A percentile compares a stretch with the other conserved stretches of the same genome.
Evolutionary conservation across 768 basidiomycete species (phyloP).

Genomic region (Podaxis pistillaris): DNA sequence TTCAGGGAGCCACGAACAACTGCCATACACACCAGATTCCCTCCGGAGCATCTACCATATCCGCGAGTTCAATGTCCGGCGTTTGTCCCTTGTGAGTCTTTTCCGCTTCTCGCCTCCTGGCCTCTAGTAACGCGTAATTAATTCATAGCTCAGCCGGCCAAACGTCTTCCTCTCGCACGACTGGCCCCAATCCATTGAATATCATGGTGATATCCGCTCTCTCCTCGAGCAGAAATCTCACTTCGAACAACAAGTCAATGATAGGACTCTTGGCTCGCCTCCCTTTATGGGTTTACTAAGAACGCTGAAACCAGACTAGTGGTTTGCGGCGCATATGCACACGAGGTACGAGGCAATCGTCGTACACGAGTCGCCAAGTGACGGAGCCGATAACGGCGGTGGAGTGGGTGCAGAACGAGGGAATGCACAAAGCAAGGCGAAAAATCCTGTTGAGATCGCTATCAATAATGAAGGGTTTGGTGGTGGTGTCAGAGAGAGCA

Average conservation of each 20-base stretch:
- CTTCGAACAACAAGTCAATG: constrained; percentile 66
- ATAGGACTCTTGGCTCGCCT: constrained; percentile 78
- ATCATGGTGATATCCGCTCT: constrained; percentile 64
- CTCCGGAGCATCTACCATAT: constrained; percentile 90
- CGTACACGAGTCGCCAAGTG: constrained; percentile 31
- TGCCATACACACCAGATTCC: constrained; percentile 74
- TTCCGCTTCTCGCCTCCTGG: no score
- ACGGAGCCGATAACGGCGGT: not conserved
- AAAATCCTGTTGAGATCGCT: constrained; percentile 52
- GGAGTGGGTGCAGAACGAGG: not conserved
- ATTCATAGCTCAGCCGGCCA: constrained; percentile 51
- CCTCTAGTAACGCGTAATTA: constrained; percentile 17
- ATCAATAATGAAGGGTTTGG: constrained; percentile 41
- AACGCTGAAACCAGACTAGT: constrained; percentile 75
- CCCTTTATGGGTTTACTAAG: constrained; percentile 77
- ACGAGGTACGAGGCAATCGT: constrained; percentile 78
- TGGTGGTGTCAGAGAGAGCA: constrained; percentile 1
- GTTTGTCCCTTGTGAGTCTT: constrained; percentile 64
- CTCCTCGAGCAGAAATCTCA: constrained; percentile 77
- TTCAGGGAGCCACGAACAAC: constrained; percentile 73
- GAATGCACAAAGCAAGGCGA: not conserved
- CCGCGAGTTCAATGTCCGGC: constrained; percentile 79
- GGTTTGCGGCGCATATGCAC: constrained; percentile 94
- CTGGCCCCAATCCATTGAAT: constrained; percentile 88
- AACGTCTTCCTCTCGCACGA: constrained; percentile 92